Conservation (phyloP, 2,329 filamentous ascomycete species). For the Penicillium occitanis region DNA sequence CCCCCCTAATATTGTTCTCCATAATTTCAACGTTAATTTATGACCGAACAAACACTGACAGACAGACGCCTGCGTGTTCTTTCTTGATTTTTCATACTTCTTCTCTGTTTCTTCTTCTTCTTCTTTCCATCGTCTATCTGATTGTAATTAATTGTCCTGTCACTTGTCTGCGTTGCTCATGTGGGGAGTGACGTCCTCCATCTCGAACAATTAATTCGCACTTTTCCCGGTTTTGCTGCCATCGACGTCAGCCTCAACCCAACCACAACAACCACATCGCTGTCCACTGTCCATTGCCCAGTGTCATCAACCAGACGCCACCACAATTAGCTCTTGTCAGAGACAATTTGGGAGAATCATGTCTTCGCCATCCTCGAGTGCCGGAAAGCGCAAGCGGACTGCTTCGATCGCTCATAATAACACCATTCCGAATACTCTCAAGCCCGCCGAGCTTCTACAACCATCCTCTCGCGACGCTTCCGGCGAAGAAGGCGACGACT, state of each 20-base stretch:
- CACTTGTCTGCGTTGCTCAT: not conserved
- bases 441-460: conserved; percentile 62
- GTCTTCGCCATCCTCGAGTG: conserved; percentile 60
- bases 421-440: conserved; percentile 41
- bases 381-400: conserved; percentile 77
- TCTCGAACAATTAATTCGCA: conserved; percentile 1
- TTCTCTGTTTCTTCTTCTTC: not conserved
- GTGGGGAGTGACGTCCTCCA: conserved; percentile 15
- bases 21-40: not conserved
- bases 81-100: not conserved
- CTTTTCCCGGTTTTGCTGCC: conserved; percentile 16
- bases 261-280: not conserved
- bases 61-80: not conserved
- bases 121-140: not conserved
- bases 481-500: conserved; percentile 75
- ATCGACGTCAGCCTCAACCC: conserved; percentile 6
- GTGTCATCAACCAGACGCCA: not conserved
- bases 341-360: conserved; percentile 43
- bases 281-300: not conserved
- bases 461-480: conserved; percentile 80
- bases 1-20: conserved; percentile 6
- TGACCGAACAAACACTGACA: not conserved
- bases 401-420: conserved; percentile 36
- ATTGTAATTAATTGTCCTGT: not conserved
- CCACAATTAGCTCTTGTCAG: not conserved